Conservation (phyloP, 352 stramenopile genomes). For the Pythium insidiosum region DNA sequence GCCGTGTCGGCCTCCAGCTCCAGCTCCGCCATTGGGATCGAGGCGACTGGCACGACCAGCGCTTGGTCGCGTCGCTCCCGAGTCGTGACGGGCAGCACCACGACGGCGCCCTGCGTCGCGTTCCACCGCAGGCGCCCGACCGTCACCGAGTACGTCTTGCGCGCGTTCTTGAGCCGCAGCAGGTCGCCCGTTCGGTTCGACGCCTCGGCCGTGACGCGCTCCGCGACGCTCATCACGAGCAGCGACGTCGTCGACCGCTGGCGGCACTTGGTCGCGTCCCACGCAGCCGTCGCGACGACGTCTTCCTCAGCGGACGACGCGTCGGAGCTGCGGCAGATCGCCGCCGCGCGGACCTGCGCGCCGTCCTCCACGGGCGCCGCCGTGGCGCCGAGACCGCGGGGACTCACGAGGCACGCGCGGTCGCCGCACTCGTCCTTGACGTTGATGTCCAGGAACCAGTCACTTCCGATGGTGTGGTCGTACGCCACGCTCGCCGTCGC, state of each 20-base stretch:
- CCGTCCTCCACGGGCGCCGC: constrained; percentile 8
- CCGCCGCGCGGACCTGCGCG: constrained; percentile 6
- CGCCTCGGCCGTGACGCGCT: constrained; percentile 12
- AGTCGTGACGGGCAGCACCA: too few relatives aligned
- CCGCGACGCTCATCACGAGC: constrained; percentile 13
- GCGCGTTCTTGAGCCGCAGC: constrained; percentile 20
- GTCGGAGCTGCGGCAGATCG: constrained; percentile 6
- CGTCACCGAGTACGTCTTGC: constrained; percentile 11
- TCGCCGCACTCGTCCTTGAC: constrained; percentile 19
- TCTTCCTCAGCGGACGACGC: constrained; percentile 11
- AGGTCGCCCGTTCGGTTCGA: constrained; percentile 6
- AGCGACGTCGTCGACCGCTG: constrained; percentile 8
- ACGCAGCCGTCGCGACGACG: constrained; percentile 1
- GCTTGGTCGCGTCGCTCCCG: too few relatives aligned
- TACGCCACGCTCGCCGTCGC: too few relatives aligned
- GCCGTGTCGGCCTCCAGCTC: background rate
- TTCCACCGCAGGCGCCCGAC: constrained; percentile 8
- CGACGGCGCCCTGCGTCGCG: background rate
- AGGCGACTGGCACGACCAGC: too few relatives aligned
- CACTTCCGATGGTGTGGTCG: too few relatives aligned
- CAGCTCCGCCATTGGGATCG: constrained; percentile 9
- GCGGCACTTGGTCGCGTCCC: background rate
- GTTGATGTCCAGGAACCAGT: constrained; percentile 19
- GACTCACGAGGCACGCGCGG: constrained; percentile 12
- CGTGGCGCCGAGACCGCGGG: constrained; percentile 6